Percentiles rank a stretch among this genome's conserved stretches.
phyloP scores from a whole-genome alignment of 495 filamentous ascomycete species.

The Thermothielavioides terrestris region DNA sequence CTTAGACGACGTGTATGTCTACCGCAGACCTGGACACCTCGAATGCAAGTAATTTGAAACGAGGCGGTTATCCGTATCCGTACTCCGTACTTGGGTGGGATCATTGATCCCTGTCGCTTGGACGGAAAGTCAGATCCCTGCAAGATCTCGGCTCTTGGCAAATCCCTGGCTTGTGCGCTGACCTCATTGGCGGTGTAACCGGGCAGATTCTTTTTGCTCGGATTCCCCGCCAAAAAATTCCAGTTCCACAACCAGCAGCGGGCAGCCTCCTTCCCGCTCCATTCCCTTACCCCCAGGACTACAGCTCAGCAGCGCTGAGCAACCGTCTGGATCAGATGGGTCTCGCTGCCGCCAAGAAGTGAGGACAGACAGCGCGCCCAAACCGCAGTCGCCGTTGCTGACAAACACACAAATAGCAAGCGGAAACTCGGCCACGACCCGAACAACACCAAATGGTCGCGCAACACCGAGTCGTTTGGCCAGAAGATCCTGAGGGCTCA shows the following conservation, averaged over 20 bases:
- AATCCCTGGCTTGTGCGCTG: background rate
- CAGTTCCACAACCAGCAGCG: background rate
- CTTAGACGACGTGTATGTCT: background rate
- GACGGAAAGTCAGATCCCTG: background rate
- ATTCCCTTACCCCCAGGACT: background rate
- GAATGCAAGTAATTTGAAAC: background rate
- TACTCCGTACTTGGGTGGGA: background rate
- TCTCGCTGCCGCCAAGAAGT: slow-evolving; percentile 67
- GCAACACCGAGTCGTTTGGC: slow-evolving; percentile 71
- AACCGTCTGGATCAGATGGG: slow-evolving; percentile 48
- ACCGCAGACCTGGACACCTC: background rate
- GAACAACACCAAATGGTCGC: slow-evolving; percentile 87
- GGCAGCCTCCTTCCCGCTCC: background rate
- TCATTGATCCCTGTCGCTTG: slow-evolving; percentile 1
- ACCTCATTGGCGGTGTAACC: slow-evolving; percentile 16
- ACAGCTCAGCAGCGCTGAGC: slow-evolving; percentile 14
- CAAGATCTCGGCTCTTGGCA: background rate
- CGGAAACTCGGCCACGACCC: slow-evolving; percentile 80
- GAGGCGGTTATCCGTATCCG: too few species aligned
- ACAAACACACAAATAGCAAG: slow-evolving; percentile 48
- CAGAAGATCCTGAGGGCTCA: slow-evolving; percentile 78
- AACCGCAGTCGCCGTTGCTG: background rate
- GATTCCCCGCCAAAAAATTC: slow-evolving; percentile 23
- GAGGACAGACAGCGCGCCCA: slow-evolving; percentile 15
- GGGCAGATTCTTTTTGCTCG: slow-evolving; percentile 13